Evolutionary conservation across 371 early-diverging fungal species (phyloP).

Genomic region (Actinomucor elegans): DNA sequence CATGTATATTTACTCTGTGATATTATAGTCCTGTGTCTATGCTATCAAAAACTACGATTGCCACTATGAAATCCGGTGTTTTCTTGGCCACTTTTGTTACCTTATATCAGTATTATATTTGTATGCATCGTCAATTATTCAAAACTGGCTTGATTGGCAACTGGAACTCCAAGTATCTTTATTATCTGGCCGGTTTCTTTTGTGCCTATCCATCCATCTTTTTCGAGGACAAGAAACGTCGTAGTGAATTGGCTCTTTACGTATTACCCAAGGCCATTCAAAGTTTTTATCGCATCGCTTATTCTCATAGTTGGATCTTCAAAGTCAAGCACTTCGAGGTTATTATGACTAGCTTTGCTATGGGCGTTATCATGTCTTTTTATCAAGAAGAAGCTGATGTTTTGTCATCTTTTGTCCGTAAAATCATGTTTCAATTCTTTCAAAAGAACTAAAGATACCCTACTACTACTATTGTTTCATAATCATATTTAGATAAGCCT

Average conservation of each 20-base stretch:
- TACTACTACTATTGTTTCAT: not conserved
- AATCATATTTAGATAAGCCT: no score
- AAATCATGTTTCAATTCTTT: constrained; percentile 58
- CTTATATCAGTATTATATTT: constrained; percentile 61
- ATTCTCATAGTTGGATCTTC: constrained; percentile 58
- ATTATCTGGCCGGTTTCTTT: constrained; percentile 60
- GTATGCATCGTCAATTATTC: constrained; percentile 58
- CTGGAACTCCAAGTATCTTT: constrained; percentile 61
- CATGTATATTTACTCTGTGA: not conserved
- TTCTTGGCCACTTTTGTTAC: constrained; percentile 67
- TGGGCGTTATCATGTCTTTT: constrained; percentile 61
- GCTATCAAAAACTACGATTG: constrained; percentile 47
- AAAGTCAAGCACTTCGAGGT: constrained; percentile 61
- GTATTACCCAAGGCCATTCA: constrained; percentile 63
- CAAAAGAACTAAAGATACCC: constrained; percentile 43
- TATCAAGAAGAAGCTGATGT: constrained; percentile 66
- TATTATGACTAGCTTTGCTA: constrained; percentile 49
- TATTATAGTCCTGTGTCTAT: constrained; percentile 45
- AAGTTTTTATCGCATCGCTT: constrained; percentile 58
- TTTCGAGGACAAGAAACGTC: constrained; percentile 66
- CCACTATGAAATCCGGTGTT: constrained; percentile 59
- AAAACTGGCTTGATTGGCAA: constrained; percentile 31
- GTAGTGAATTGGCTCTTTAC: constrained; percentile 71
- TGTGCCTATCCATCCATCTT: constrained; percentile 60
- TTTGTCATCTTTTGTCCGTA: constrained; percentile 57